A percentile compares a stretch with the other conserved stretches of the same genome.
Conservation (phyloP, 176 grass and related monocot genomes). For the Pontederia crassipes region DNA sequence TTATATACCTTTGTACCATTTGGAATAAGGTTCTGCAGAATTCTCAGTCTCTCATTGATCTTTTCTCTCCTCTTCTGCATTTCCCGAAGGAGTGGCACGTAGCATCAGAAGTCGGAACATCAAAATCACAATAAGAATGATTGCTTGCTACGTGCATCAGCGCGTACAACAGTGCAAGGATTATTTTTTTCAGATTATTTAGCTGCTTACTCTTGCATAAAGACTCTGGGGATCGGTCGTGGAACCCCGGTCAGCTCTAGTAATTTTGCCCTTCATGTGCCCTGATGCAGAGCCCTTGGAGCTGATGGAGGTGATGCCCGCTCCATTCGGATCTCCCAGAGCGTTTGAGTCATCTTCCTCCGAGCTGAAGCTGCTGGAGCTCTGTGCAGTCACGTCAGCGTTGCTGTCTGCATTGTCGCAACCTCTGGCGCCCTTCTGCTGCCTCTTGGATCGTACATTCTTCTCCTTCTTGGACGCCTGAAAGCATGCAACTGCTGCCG, state of each 20-base stretch:
- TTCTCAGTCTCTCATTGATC: conserved; percentile 84
- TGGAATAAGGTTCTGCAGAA: conserved; percentile 73
- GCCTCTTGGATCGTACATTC: conserved; percentile 28
- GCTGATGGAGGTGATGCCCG: conserved; percentile 27
- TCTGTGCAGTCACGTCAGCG: conserved; percentile 28
- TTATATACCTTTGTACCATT: conserved; percentile 94
- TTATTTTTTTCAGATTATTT: too few relatives aligned
- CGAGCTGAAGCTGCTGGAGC: conserved; percentile 56
- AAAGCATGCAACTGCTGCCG: conserved; percentile 13
- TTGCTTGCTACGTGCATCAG: background rate
- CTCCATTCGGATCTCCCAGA: conserved; percentile 10
- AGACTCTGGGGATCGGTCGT: conserved; percentile 72
- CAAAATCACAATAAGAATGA: background rate
- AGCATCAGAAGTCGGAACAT: background rate
- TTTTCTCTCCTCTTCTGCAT: conserved; percentile 91
- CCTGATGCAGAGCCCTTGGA: conserved; percentile 22
- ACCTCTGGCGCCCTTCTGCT: background rate
- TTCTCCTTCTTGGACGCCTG: conserved; percentile 47
- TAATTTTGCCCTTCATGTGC: conserved; percentile 6
- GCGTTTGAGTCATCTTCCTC: conserved; percentile 36
- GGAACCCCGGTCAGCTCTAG: conserved; percentile 39
- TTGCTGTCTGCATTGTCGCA: conserved; percentile 24
- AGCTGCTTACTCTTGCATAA: conserved; percentile 62
- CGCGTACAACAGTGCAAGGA: too few relatives aligned
- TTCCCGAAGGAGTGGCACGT: conserved; percentile 21